Evolutionary conservation across 2,329 filamentous ascomycete species (phyloP).

Genomic region (Xenoacremonium recifei): DNA sequence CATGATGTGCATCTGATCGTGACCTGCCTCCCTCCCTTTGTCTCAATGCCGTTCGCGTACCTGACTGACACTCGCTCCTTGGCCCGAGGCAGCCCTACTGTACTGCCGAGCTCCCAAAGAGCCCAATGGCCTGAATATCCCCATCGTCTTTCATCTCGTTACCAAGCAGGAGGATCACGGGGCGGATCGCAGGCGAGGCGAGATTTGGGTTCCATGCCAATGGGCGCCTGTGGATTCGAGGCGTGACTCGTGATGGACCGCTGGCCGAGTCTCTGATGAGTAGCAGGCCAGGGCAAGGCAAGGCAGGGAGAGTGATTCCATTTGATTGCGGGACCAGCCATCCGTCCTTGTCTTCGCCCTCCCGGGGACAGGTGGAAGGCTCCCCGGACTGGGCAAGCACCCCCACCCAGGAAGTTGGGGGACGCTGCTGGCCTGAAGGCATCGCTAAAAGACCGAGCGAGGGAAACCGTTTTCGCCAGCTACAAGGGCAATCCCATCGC

Average conservation of each 20-base stretch:
- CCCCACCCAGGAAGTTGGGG: no score
- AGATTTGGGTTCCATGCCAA: conserved; percentile 8
- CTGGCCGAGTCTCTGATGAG: conserved; percentile 20
- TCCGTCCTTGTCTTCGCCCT: conserved; percentile 23
- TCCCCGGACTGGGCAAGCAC: background rate
- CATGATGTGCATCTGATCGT: no score
- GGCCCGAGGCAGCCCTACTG: no score
- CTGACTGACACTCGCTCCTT: no score
- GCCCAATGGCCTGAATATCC: no score
- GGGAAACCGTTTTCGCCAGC: background rate
- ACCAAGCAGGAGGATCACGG: conserved; percentile 19
- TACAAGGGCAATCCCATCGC: background rate
- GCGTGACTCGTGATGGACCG: conserved; percentile 24
- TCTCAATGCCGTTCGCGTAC: no score
- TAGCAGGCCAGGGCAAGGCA: conserved; percentile 18
- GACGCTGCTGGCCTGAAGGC: no score
- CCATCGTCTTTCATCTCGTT: conserved; percentile 13
- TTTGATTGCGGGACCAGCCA: no score
- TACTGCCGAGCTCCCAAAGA: no score
- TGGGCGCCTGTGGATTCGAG: conserved; percentile 8
- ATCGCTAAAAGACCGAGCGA: background rate
- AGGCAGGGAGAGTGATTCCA: no score
- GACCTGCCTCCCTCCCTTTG: no score
- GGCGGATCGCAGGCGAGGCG: conserved; percentile 19
- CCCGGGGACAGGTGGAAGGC: conserved; percentile 11